phyloP scores from a whole-genome alignment of 2,329 filamentous ascomycete genomes.

The Colletotrichum cereale region DNA sequence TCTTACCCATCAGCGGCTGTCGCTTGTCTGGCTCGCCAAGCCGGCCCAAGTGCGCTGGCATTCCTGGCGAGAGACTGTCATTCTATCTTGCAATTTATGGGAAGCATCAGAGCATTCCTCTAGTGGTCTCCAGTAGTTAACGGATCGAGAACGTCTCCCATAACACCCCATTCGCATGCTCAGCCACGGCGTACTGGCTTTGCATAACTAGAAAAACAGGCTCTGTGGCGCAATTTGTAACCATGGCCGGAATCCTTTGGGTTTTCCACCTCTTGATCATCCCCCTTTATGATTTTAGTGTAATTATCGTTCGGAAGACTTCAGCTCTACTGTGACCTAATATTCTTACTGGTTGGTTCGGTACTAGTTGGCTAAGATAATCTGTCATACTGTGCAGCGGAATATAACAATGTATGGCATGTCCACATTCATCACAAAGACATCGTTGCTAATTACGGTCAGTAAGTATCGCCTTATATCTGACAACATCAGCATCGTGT shows the following conservation, averaged over 20 bases:
- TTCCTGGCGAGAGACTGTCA: not conserved
- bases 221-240: slow-evolving; percentile 38
- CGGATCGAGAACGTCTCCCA: not conserved
- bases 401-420: no score
- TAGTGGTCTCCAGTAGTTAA: no score
- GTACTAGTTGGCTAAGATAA: no score
- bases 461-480: no score
- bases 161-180: not conserved
- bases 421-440: no score
- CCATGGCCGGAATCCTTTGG: slow-evolving; percentile 42
- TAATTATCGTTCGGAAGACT: slow-evolving; percentile 20
- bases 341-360: no score
- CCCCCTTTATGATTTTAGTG: slow-evolving; percentile 29
- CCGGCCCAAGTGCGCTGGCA: not conserved
- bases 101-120: not conserved
- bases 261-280: slow-evolving; percentile 35
- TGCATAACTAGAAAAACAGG: not conserved
- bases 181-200: not conserved
- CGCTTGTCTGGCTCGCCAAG: no score
- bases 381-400: no score
- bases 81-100: no score
- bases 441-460: no score
- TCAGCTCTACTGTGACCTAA: not conserved
- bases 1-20: not conserved
- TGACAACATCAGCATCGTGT: no score